Evolutionary conservation across 2,329 filamentous ascomycete species (phyloP).

Genomic region (Fragosphaeria purpurea): DNA sequence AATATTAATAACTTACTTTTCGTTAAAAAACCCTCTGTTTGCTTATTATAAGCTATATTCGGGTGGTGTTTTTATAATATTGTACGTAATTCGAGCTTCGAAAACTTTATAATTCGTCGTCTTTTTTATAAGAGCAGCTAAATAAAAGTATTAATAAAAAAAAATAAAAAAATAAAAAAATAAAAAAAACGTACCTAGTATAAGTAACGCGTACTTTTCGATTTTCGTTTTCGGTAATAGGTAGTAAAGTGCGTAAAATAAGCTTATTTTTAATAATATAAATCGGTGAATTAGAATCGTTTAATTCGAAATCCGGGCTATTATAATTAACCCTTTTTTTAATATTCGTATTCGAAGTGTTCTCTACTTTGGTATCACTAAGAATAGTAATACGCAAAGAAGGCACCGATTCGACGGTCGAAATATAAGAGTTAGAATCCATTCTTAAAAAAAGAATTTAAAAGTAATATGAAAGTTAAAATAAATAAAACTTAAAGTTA

Average conservation of each 20-base stretch:
- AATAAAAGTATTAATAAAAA: no score
- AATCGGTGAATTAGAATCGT: background rate
- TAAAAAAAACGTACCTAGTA: no score
- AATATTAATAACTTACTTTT: background rate
- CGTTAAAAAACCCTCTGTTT: no score
- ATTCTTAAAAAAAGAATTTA: conserved; percentile 5
- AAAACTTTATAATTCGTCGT: conserved; percentile 9
- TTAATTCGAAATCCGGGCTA: background rate
- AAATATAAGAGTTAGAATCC: conserved; percentile 5
- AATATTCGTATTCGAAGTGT: background rate
- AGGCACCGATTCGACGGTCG: conserved; percentile 4
- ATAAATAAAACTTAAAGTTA: background rate
- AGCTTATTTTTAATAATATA: conserved; percentile 1
- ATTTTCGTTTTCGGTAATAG: no score
- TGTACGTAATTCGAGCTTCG: no score
- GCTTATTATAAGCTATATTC: no score
- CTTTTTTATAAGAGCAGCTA: conserved; percentile 2
- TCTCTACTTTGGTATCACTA: conserved; percentile 4
- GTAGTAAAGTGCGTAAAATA: conserved; percentile 8
- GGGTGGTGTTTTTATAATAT: no score
- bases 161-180: no score
- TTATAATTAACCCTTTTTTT: conserved; percentile 5
- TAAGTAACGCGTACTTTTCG: no score
- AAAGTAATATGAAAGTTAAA: background rate
- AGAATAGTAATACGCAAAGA: background rate